Percentiles rank a stretch among this genome's conserved stretches.
Conservation (phyloP, 306 rosid genomes). For the Vachellia collinsii region DNA sequence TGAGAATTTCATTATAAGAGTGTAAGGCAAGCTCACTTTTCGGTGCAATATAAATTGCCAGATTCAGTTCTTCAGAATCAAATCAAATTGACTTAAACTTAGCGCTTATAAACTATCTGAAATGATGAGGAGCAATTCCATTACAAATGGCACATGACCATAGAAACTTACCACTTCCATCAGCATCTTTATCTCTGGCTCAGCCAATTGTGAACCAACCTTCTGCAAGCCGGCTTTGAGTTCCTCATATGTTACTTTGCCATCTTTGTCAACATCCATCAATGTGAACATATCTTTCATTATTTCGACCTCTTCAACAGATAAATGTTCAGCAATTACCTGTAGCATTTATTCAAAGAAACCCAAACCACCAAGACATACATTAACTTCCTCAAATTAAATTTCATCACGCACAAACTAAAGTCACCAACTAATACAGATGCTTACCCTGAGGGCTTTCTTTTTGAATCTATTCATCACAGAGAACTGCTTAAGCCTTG, state of each 20-base stretch:
- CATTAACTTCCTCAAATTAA: constrained; percentile 2
- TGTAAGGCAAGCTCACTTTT: not conserved
- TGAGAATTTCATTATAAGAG: constrained; percentile 20
- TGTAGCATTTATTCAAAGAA: constrained; percentile 46
- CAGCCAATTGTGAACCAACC: constrained; percentile 97
- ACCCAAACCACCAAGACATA: constrained; percentile 29
- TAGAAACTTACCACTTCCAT: constrained; percentile 91
- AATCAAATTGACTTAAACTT: constrained; percentile 14
- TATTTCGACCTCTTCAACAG: constrained; percentile 96
- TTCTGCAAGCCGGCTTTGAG: constrained; percentile 83
- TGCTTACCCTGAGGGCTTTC: constrained; percentile 91
- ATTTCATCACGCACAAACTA: constrained; percentile 29
- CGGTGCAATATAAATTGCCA: constrained; percentile 24
- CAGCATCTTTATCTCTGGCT: constrained; percentile 96
- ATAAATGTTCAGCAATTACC: constrained; percentile 97
- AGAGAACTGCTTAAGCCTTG: constrained; percentile 96
- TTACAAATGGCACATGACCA: constrained; percentile 9
- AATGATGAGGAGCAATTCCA: constrained; percentile 18
- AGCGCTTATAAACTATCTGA: constrained; percentile 21
- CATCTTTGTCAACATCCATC: constrained; percentile 96
- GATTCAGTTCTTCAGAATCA: constrained; percentile 13
- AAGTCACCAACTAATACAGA: constrained; percentile 32
- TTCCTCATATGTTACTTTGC: constrained; percentile 86
- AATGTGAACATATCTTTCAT: constrained; percentile 93
- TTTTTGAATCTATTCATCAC: constrained; percentile 98